Base-by-base conservation (phyloP, 1,284 basidiomycete species). In the Rhodotorula sp. region DNA sequence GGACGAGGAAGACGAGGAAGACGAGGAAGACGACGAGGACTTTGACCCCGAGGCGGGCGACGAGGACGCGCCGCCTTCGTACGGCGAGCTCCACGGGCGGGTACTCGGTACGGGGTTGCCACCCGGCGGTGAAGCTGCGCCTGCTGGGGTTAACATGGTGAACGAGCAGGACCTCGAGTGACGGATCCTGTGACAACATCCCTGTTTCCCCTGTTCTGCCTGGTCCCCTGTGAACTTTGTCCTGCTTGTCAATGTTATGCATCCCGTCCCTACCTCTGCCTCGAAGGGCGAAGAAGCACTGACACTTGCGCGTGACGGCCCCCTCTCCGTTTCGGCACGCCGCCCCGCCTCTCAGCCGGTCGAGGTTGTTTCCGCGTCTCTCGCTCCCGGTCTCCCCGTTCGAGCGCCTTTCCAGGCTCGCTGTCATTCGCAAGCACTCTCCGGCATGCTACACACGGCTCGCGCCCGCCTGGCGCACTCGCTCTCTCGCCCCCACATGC, bases 71-170 rank as follows among this genome's bases (percentile, higher is more conserved):
- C 70, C 73, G 42, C 70, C 73, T 1, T 49, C 59, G 45, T 70
- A 72, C 21, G 73, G 70, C 4, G 55, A 27, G 19, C 41, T 71
- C 17, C 64, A 68, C 27, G 73, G 73, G 0, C 14, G 73, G 23
- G 73, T 72, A 1, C 56, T 74, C 21, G 70, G 73, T 10, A 74
- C 70, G 19, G 70, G 73, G 0, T 17, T 54, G 34, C 70, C 66
- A 7, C 70, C 70, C 1, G n/a, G 17, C 19, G 62, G 53, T 27
- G 60, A 27, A 27, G 58, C 19, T 1, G 49, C 56, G 23, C n/a
- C 49, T n/a, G 56, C 52, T 7, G 61, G 63, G 1, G 72, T 68
- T 16, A 46, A 55, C 25, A 67, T 74, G 64, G 70, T 71, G 12
- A 59, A 42, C 16, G 21, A 27, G 41, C 73, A 72, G 57, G 73